These are phyloP conservation scores for Naganishia randhawae DNA, from an alignment of 768 basidiomycete species.

Conservation along the genomic window DNA sequence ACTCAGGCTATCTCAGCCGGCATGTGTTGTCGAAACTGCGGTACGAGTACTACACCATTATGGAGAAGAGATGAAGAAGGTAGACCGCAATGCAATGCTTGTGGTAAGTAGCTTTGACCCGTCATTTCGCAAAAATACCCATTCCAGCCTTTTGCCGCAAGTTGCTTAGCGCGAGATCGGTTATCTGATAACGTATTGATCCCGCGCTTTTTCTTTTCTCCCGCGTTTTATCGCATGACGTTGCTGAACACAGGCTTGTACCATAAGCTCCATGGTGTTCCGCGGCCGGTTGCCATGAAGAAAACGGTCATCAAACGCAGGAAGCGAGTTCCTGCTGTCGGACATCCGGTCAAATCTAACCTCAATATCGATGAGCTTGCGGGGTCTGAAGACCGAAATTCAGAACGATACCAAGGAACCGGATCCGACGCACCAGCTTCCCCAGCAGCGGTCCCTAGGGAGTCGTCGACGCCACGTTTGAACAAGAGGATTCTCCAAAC, in stretches of 20 bases:
- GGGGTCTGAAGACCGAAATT: slow-evolving; percentile 1
- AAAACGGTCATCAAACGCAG: slow-evolving; percentile 97
- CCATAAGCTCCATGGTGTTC: slow-evolving; percentile 95
- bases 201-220: slow-evolving; percentile 1
- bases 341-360: slow-evolving; percentile 12
- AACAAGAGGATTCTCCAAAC: background rate
- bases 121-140: background rate
- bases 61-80: slow-evolving; percentile 56
- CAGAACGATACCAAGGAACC: background rate
- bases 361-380: slow-evolving; percentile 9
- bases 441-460: background rate
- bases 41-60: slow-evolving; percentile 53
- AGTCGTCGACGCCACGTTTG: slow-evolving; percentile 5
- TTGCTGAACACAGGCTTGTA: slow-evolving; percentile 68
- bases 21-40: slow-evolving; percentile 51
- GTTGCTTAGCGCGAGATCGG: background rate
- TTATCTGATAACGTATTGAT: slow-evolving; percentile 18
- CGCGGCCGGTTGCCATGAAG: slow-evolving; percentile 97
- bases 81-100: slow-evolving; percentile 55
- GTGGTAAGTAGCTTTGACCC: slow-evolving; percentile 49
- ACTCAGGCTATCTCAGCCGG: slow-evolving; percentile 44
- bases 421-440: background rate
- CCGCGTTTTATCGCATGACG: background rate
- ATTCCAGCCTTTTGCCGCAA: background rate
- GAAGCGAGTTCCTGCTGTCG: slow-evolving; percentile 87